Evolutionary conservation across 2,329 filamentous ascomycete species (phyloP), one percentile per base, ranked within the genome.

Genomic region (Sclerotinia nivalis): DNA sequence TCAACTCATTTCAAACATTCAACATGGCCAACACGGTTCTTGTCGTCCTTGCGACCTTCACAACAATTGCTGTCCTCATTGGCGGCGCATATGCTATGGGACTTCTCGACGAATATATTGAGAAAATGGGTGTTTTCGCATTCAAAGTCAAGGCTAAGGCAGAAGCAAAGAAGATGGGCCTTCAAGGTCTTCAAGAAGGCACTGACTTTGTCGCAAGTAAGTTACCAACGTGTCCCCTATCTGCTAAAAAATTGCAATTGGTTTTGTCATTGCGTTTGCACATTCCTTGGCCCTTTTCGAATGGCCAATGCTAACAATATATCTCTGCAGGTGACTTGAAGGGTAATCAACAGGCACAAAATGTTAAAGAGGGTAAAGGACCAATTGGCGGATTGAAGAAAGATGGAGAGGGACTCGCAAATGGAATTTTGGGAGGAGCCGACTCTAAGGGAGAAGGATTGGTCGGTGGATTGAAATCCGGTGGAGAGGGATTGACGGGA

Each of bases 61-160:
- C 77, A 40, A 54, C 80, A 55, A 69, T 80, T 50, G 76, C 76
- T 18, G 76, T 76, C 12, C 76, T 76, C 18, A 76, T 79, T 66
- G 78, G 72, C 28, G 74, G 76, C 28, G 80, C 80, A 20, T 82
- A 82, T 73, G 72, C 78, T n/a, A 73, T 80, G 67, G 81, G 81
- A 61, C 76, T 77, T 62, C 72, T 81, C 59, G 79, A 82, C 70
- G 79, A 80, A 1, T 69, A 80, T 34, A 80, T 82, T 66, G 79
- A 81, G 70, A 74, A 79, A 70, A 67, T 82, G 58, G 79, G 78
- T 0, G 75, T 80, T 34, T 77, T 78, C 67, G 71, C 81, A 65
- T 80, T 82, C 75, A 81, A 82, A 74, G 79, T 80, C 45, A 79
- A 82, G 74, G 81, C 79, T 0, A 77, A 80, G 73, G 80, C 80